Evolutionary conservation across 495 filamentous ascomycete species (phyloP), one percentile per base, ranked within the genome.

Genomic region (Penicillium odoratum): DNA sequence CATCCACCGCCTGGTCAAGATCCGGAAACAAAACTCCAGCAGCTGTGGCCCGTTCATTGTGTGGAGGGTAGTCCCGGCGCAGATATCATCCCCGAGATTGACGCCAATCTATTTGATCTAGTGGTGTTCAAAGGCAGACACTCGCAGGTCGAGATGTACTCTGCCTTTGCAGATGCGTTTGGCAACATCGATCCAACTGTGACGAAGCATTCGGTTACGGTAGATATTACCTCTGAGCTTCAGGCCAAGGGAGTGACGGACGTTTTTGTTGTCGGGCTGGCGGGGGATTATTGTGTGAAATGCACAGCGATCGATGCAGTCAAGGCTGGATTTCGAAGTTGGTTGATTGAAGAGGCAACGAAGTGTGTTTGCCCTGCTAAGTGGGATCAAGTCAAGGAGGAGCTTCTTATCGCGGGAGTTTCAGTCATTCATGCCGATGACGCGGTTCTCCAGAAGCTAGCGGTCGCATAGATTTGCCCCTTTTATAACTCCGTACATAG

Each of bases 41-140:
- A 79, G 3, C 81, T 98, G 7, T 98, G 94, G 94, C 94, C 94
- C 0, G 81, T 82, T 6, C 94, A 98, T 76, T 98, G 94, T 73
- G 80, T 97, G 7, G 85, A 89, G 61, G 77, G 76, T 31, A 93
- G 87, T 0, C 70, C 75, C 5, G 94, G 94, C 26, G 88, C 90
- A 3, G 81, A 84, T 48, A 77, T 98, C 33, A 79, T 94, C 16
- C 81, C 86, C 0, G 93, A 94, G 71, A 78, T 98, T 18, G 78
- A 91, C 58, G 51, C 65, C 15, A 63, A 65, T 16, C 80, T 76
- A 40, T 58, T 95, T 51, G 81, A 94, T 66, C 58, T 73, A 29
- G 73, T 89, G 43, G 76, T 96, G 43, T 79, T 89, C 58, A 98
- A 98, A 73, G 94, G 94, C 34, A 79, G 78, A 61, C 80, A 91